Conservation (phyloP, 176 grass and related monocot species). For the Echinochloa phyllopogon region DNA sequence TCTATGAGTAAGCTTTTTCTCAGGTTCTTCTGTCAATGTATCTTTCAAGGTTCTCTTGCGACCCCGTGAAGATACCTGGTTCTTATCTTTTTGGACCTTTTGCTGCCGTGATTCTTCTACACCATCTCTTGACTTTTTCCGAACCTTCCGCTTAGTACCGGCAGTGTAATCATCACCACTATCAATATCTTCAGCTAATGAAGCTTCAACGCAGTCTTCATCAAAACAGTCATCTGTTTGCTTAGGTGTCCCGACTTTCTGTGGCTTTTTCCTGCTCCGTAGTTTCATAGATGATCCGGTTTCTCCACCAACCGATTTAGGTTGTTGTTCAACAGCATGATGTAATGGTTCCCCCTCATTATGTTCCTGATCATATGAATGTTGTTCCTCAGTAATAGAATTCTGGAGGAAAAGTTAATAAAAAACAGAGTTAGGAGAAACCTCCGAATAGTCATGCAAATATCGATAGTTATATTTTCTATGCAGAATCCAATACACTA, state of each 20-base stretch:
- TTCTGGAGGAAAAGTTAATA: slow-evolving; percentile 27
- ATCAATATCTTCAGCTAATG: slow-evolving; percentile 49
- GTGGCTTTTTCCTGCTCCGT: slow-evolving; percentile 38
- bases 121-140: slow-evolving; percentile 47
- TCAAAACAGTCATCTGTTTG: slow-evolving; percentile 38
- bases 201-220: slow-evolving; percentile 42
- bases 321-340: slow-evolving; percentile 39
- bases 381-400: slow-evolving; percentile 32
- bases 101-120: slow-evolving; percentile 40
- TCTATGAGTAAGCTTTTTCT: slow-evolving; percentile 66
- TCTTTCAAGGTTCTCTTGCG: slow-evolving; percentile 51
- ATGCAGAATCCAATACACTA: slow-evolving; percentile 3
- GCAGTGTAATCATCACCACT: slow-evolving; percentile 45
- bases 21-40: slow-evolving; percentile 28
- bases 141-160: slow-evolving; percentile 42
- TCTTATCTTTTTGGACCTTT: slow-evolving; percentile 54
- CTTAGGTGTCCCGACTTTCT: slow-evolving; percentile 38
- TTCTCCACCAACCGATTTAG: slow-evolving; percentile 42
- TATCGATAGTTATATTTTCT: slow-evolving; percentile 1
- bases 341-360: slow-evolving; percentile 29
- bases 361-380: slow-evolving; percentile 37
- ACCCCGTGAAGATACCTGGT: slow-evolving; percentile 12
- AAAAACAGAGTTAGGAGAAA: not conserved
- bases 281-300: slow-evolving; percentile 33
- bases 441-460: slow-evolving; percentile 13